Base-by-base conservation (phyloP, 331 rosid species). In the Stylosanthes scabra region DNA sequence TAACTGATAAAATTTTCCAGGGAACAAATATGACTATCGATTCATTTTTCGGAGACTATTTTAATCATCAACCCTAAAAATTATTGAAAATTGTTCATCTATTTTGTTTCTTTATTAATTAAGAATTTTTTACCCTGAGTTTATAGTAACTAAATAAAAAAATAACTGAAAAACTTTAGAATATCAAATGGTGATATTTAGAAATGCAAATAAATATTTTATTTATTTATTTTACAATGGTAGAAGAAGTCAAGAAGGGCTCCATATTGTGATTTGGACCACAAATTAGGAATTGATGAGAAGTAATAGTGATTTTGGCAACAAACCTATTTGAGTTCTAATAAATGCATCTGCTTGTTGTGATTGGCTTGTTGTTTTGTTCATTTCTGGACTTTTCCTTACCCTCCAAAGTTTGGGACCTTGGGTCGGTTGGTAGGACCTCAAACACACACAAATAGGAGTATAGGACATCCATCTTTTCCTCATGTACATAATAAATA, bases 331-430 rank as follows among this genome's bases (percentile, higher is more conserved):
- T 46, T 60, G 57, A 28, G 44, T 51, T 39, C 59, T 15, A 50
- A 45, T 80, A 69, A 80, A 80, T 80, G 74, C 77, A 74, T 56
- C 57, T 80, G 51, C 59, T 16, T 37, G 56, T 16, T 41, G 41
- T 61, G 8, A 45, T 49, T 69, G 42, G n/a, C 28, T 31, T 14
- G 55, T 29, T 14, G 66, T 70, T 44, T 37, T 37, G 12, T 34
- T 46, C 20, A 34, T 60, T 59, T 45, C 56, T 70, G 45, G 44
- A 56, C 41, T 11, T 49, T 73, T 62, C 37, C 29, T 42, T n/a
- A 3, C 72, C 49, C 13, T 65, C 8, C 16, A 14, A 11, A 34
- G 11, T 7, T 9, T 70, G 27, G 61, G 61, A 56, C 1, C 25
- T 41, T 31, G 76, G 34, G 67, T 71, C 59, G 47, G 16, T 44